A percentile compares a stretch with the other conserved stretches of the same genome.
phyloP scores from a whole-genome alignment of 306 rosid genomes.

The Medicago lupulina region DNA sequence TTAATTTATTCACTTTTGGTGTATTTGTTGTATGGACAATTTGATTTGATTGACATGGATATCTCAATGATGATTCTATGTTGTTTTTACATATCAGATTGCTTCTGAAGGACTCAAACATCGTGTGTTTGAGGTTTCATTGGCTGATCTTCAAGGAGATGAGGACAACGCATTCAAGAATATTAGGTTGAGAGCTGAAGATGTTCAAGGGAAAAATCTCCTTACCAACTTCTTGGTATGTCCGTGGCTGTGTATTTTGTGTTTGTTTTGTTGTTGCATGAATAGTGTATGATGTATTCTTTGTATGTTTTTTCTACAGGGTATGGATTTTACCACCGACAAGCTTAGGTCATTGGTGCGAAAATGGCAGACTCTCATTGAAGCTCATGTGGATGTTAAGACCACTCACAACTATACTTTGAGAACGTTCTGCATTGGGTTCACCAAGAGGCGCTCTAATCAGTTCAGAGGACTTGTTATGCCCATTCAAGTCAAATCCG shows the following conservation, averaged over 20 bases:
- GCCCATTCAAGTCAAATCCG: constrained; percentile 90
- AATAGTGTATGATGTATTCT: background rate
- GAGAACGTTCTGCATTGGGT: constrained; percentile 94
- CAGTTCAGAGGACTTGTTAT: constrained; percentile 93
- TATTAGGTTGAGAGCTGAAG: constrained; percentile 94
- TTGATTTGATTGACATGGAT: background rate
- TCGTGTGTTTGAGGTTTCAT: constrained; percentile 85
- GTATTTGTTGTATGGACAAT: too few relatives aligned
- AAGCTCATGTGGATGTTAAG: constrained; percentile 96
- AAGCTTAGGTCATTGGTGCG: constrained; percentile 89
- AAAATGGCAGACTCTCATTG: constrained; percentile 91
- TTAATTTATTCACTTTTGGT: too few relatives aligned
- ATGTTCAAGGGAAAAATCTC: constrained; percentile 89
- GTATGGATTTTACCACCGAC: constrained; percentile 92
- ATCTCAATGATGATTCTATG: background rate
- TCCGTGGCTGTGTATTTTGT: background rate
- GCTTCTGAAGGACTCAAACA: constrained; percentile 98
- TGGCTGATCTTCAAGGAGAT: constrained; percentile 94
- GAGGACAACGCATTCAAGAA: constrained; percentile 94
- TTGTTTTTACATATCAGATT: constrained; percentile 55
- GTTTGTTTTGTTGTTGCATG: background rate
- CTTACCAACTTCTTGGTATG: constrained; percentile 94
- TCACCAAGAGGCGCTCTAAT: constrained; percentile 82
- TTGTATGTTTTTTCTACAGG: constrained; percentile 47
- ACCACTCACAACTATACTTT: constrained; percentile 80